Evolutionary conservation across 1,284 basidiomycete genomes (phyloP), one percentile per base, ranked within the genome.

Genomic region (Fistulinella cinereoalba): DNA sequence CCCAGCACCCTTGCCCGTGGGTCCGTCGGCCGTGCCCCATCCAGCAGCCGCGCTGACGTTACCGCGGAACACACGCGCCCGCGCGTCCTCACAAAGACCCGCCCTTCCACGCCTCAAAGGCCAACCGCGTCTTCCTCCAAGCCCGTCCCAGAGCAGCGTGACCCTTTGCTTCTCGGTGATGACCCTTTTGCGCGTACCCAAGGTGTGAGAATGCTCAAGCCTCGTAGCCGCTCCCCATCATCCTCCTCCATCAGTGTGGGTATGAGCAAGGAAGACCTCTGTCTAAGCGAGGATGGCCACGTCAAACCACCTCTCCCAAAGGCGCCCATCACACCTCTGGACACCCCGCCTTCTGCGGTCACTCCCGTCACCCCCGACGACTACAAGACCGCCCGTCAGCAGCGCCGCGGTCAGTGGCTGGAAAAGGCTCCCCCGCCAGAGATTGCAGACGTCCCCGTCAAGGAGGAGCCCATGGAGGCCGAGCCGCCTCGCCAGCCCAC

Each of bases 101-200:
- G 65, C 7, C 64, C 61, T 9, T 39, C 45, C 21, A 64, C 62
- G 45, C 68, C 53, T 47, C 65, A 47, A 47, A 64, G 47, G 37
- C 49, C 52, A 28, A 44, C 21, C 22, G n/a, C 34, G 2, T 7
- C 41, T 24, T 36, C 19, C 4, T 39, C 52, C 19, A 52, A 44
- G 7, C 29, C 40, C 36, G 31, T 43, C 29, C 43, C 52, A 3
- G 33, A 44, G 22, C 55, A 44, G 43, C 53, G 51, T 39, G 56
- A 66, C 29, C 53, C 56, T 15, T 48, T 68, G 4, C 54, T 67
- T 36, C 50, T 79, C 23, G 78, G 79, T 41, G 74, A 74, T 19
- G 80, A 83, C 55, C 81, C 80, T 3, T 83, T 83, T 60, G 80
- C 81, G 7, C 75, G 73, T 53, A 62, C 59, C 0, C 72, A 76